A percentile compares a stretch with the other conserved stretches of the same genome.
Conservation (phyloP, 768 basidiomycete species). For the Fomitopsis pulvina region DNA sequence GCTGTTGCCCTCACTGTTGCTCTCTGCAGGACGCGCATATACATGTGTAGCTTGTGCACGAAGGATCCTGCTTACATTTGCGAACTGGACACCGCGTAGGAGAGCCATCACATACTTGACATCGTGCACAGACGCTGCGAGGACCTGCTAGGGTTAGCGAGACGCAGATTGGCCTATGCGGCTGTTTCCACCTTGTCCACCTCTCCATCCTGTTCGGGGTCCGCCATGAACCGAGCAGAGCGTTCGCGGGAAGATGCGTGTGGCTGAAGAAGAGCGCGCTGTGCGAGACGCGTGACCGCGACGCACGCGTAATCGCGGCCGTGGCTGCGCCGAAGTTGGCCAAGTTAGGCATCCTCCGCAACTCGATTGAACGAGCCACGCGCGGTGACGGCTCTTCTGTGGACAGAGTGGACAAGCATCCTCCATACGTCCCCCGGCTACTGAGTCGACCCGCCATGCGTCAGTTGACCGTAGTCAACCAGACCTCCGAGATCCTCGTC, state of each 20-base stretch:
- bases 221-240: neutral
- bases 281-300: too few relatives aligned
- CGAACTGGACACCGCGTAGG: slow-evolving; percentile 76
- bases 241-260: neutral
- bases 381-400: too few relatives aligned
- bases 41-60: neutral
- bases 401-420: too few relatives aligned
- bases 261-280: neutral
- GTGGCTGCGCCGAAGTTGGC: too few relatives aligned
- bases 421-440: too few relatives aligned
- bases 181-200: neutral
- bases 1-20: slow-evolving; percentile 69
- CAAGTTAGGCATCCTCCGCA: too few relatives aligned
- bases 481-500: slow-evolving; percentile 26
- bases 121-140: slow-evolving; percentile 71
- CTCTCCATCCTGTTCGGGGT: neutral
- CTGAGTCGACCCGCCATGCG: slow-evolving; percentile 6
- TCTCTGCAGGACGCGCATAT: slow-evolving; percentile 34
- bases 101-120: slow-evolving; percentile 75
- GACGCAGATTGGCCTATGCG: neutral
- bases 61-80: slow-evolving; percentile 49
- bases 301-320: too few relatives aligned
- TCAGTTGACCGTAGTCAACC: slow-evolving; percentile 31
- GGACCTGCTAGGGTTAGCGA: slow-evolving; percentile 32
- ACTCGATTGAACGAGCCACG: too few relatives aligned